A percentile compares a stretch with the other conserved stretches of the same genome.
Conservation (phyloP, 2,329 filamentous ascomycete species). For the Trichoderma pleuroti region DNA sequence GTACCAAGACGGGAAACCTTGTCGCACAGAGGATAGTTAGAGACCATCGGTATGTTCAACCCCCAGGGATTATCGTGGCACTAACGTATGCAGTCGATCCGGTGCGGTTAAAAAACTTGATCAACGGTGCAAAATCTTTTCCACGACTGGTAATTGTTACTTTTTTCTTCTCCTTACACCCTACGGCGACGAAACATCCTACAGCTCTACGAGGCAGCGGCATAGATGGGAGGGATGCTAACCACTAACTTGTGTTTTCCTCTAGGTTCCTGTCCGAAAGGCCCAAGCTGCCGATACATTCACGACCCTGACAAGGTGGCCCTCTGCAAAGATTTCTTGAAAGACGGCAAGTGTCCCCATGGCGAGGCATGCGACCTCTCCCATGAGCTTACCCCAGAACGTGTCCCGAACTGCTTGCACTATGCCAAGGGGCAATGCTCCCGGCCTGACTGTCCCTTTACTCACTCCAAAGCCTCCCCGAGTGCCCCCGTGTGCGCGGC, state of each 20-base stretch:
- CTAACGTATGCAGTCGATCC: slow-evolving; percentile 47
- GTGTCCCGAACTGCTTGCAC: slow-evolving; percentile 84
- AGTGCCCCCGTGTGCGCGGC: slow-evolving; percentile 75
- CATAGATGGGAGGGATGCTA: slow-evolving; percentile 38
- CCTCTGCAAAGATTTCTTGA: slow-evolving; percentile 83
- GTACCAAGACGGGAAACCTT: slow-evolving; percentile 85
- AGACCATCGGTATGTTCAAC: slow-evolving; percentile 65
- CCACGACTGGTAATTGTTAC: slow-evolving; percentile 64
- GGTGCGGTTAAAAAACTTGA: slow-evolving; percentile 63
- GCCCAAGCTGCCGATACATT: slow-evolving; percentile 71
- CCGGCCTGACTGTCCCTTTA: slow-evolving; percentile 80
- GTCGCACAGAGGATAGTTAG: slow-evolving; percentile 73
- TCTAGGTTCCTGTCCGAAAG: slow-evolving; percentile 80
- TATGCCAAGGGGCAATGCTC: slow-evolving; percentile 87
- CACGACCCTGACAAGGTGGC: slow-evolving; percentile 87
- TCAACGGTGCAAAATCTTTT: slow-evolving; percentile 70
- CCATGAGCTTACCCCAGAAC: slow-evolving; percentile 77
- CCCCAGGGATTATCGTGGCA: slow-evolving; percentile 24
- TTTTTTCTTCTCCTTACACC: slow-evolving; percentile 28
- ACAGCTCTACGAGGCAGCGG: slow-evolving; percentile 27
- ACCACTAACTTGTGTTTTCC: slow-evolving; percentile 38
- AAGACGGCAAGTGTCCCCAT: slow-evolving; percentile 71
- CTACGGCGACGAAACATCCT: slow-evolving; percentile 24
- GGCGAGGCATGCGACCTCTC: slow-evolving; percentile 85
- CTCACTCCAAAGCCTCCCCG: slow-evolving; percentile 75